Base-by-base conservation (phyloP, 1,139 yeast genomes). In the Kodamaea sp. region DNA sequence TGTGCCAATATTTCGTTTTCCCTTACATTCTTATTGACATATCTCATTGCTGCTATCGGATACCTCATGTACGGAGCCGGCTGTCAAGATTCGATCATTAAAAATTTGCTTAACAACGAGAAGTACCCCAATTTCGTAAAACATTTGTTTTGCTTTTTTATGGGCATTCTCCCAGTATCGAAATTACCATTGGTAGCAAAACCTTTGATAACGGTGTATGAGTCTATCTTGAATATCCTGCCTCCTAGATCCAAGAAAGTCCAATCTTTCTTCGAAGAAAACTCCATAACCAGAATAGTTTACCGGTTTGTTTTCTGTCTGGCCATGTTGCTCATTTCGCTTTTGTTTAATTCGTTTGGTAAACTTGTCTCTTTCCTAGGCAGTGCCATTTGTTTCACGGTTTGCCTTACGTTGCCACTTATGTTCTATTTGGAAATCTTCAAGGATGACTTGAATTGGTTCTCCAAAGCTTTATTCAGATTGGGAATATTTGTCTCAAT, bases 341-440 rank as follows among this genome's bases (percentile, higher is more conserved):
- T 84, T 22, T 38, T 77, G 3, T 76, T 86, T 50, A 86, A 87
- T 4, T 80, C 82, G 22, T 90, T 89, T 59, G 96, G 94, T 41
- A 79, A 80, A 50, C 74, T 89, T 38, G 82, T 90, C 59, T 87
- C 96, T 7, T 78, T 89, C 34, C 66, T 87, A 47, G 97, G 97
- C 4, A 78, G 92, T 23, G 80, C 89, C 3, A 67, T 90, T 33
- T 87, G 96, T 49, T 84, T 84, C 53, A 73, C 83, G 1, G 81
- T 89, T 28, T 90, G 97, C 54, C 65, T 89, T 40, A 77, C 87
- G 3, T 68, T 88, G 19, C 97, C 97, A 3, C 65, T 85, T 11
- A 51, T 77, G 26, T 89, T 89, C 57, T 85, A 88, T 55, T 59
- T 82, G 44, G 67, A 66, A 37, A 66, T 85, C 25, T 83, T 81